Conservation (phyloP, 2,329 filamentous ascomycete species). For the Nakataea oryzae region DNA sequence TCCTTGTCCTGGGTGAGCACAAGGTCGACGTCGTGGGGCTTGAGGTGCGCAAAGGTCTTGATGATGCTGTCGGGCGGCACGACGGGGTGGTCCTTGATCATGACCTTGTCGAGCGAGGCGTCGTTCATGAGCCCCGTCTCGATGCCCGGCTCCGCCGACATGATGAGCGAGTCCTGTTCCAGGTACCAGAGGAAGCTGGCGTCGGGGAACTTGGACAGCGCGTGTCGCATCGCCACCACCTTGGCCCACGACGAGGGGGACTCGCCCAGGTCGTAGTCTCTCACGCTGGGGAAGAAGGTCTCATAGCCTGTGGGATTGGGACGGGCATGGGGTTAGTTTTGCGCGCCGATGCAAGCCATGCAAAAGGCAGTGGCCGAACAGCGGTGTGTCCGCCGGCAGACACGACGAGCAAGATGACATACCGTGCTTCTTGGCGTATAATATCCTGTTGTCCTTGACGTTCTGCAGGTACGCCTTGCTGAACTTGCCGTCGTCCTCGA, state of each 20-base stretch:
- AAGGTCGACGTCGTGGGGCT: conserved; percentile 66
- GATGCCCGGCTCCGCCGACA: conserved; percentile 64
- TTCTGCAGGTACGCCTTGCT: conserved; percentile 58
- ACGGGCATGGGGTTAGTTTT: neutral
- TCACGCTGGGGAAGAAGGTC: conserved; percentile 69
- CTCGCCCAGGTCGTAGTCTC: conserved; percentile 61
- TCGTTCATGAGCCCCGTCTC: conserved; percentile 61
- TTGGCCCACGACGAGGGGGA: conserved; percentile 59
- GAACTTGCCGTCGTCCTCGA: conserved; percentile 50
- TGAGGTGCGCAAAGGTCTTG: conserved; percentile 80
- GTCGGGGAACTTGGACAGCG: conserved; percentile 69
- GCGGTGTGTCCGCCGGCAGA: neutral
- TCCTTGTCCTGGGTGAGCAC: conserved; percentile 77
- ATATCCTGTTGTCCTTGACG: conserved; percentile 70
- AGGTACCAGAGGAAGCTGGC: conserved; percentile 80
- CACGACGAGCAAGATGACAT: conserved; percentile 17
- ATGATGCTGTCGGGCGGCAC: conserved; percentile 96
- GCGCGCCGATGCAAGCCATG: neutral
- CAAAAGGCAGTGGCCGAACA: neutral
- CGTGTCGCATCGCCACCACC: conserved; percentile 80
- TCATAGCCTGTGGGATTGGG: conserved; percentile 55
- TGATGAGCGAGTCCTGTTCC: conserved; percentile 76
- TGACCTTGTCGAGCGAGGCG: conserved; percentile 58
- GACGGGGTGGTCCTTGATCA: conserved; percentile 77
- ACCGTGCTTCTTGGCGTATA: conserved; percentile 85